Percentiles rank a stretch among this genome's conserved stretches.
Evolutionary conservation across 1,284 basidiomycete species (phyloP).

Genomic region (Microbotryum intermedium): DNA sequence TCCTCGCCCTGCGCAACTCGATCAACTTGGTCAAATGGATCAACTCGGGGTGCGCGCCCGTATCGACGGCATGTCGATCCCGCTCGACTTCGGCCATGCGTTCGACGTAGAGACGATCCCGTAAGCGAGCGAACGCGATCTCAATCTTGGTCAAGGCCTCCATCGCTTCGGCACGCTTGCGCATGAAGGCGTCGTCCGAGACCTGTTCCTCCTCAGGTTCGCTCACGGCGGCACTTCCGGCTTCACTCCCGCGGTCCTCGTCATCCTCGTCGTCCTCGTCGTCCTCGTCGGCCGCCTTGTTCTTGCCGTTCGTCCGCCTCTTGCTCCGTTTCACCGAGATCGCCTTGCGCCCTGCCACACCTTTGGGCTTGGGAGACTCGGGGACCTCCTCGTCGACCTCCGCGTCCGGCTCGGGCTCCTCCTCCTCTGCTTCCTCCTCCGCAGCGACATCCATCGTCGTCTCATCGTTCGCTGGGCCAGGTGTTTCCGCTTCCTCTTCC

Average conservation of each 20-base stretch:
- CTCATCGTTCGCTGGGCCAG: neutral
- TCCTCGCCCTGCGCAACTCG: conserved; percentile 37
- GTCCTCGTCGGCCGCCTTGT: conserved; percentile 18
- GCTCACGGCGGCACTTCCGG: neutral
- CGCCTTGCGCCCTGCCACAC: too few species aligned
- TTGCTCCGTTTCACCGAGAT: neutral
- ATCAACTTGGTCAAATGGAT: conserved; percentile 55
- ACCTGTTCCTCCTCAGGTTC: conserved; percentile 27
- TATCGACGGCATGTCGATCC: conserved; percentile 47
- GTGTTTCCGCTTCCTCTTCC: neutral
- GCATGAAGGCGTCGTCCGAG: conserved; percentile 20
- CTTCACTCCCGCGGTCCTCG: neutral
- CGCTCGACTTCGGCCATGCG: conserved; percentile 48
- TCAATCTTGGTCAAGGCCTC: conserved; percentile 49
- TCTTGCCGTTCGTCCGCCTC: conserved; percentile 8
- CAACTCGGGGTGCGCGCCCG: conserved; percentile 73
- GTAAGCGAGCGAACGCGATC: conserved; percentile 48
- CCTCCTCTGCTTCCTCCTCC: neutral
- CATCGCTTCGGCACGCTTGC: conserved; percentile 42
- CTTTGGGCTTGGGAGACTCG: neutral
- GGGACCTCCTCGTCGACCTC: neutral
- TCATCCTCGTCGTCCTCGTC: conserved; percentile 3
- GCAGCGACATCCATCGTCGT: neutral
- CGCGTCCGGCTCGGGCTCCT: neutral
- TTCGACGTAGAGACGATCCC: conserved; percentile 50